These are phyloP conservation scores for Fusarium aywerte DNA, from an alignment of 2,329 filamentous ascomycete genomes.

Conservation along the genomic window DNA sequence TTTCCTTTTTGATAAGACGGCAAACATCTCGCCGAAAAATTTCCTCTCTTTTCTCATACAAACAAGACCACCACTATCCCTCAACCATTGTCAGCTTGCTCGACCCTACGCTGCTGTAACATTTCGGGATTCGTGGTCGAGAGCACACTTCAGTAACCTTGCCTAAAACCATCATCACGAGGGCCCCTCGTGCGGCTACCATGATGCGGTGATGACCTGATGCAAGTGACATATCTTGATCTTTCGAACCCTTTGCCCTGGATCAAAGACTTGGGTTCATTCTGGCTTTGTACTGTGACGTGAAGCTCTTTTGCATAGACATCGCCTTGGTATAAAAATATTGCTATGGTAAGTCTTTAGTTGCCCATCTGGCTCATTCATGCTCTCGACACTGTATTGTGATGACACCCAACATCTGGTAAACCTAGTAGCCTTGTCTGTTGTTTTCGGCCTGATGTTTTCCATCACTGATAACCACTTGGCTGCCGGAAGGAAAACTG, in stretches of 20 bases:
- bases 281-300: neutral
- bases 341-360: conserved; percentile 31
- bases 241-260: conserved; percentile 8
- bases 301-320: neutral
- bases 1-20: conserved; percentile 28
- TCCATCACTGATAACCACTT: conserved; percentile 41
- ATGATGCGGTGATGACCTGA: conserved; percentile 77
- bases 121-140: conserved; percentile 66
- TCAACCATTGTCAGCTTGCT: conserved; percentile 55
- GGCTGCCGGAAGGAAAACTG: conserved; percentile 43
- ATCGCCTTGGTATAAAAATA: neutral
- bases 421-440: conserved; percentile 53
- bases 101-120: conserved; percentile 57
- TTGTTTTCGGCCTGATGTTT: conserved; percentile 40
- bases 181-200: conserved; percentile 71
- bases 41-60: conserved; percentile 49
- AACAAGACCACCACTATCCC: conserved; percentile 57
- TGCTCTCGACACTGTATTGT: conserved; percentile 3
- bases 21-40: conserved; percentile 20
- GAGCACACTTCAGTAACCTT: conserved; percentile 66
- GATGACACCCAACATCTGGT: conserved; percentile 57
- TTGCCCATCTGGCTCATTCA: conserved; percentile 2
- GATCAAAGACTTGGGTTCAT: neutral
- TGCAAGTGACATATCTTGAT: conserved; percentile 65
- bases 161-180: conserved; percentile 76